Base-by-base conservation (phyloP, 2,329 filamentous ascomycete genomes). In the Dryadomyces quercivorus region DNA sequence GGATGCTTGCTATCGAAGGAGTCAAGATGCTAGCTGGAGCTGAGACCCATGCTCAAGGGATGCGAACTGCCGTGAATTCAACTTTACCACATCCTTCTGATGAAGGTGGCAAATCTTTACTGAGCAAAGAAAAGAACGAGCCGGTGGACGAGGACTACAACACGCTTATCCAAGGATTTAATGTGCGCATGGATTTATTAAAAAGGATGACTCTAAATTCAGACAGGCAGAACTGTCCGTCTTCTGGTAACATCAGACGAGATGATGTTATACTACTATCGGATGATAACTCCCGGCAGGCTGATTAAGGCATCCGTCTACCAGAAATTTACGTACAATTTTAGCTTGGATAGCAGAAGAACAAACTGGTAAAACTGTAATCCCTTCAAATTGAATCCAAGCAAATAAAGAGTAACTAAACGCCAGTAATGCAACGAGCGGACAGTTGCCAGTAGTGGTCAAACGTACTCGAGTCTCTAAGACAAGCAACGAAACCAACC, bases 1-100 rank as follows among this genome's bases (percentile, higher is more conserved):
- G 84, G 59, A 83, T 87, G 77, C 67, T 87, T 48, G 73, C 71
- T 56, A 77, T 88, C 52, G 77, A 85, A 56, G 84, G 83, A 64
- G 58, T 76, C 61, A 65, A 70, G 55, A 60, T 65, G n/a, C 2
- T 46, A 22, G 5, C 20, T 6, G 50, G 20, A 21, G n/a, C 8
- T 20, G 34, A 18, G n/a, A n/a, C 21, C 15, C 10, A 12, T 40
- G 16, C 12, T 15, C 15, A 13, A 16, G 15, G 7, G 9, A 13
- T 15, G 3, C 4, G 10, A 18, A 13, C 45, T 42, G 20, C 20
- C 7, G 5, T 31, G 26, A 53, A 45, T 22, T 16, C 43, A 31
- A 40, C n/a, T 9, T 15, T 43, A 13, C 9, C 16, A 13, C 51
- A 20, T 5, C 44, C 16, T 16, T 15, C 21, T 20, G 8, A 16